Conservation (phyloP, 164 flowering plant genomes). For the Magnolia sinica region DNA sequence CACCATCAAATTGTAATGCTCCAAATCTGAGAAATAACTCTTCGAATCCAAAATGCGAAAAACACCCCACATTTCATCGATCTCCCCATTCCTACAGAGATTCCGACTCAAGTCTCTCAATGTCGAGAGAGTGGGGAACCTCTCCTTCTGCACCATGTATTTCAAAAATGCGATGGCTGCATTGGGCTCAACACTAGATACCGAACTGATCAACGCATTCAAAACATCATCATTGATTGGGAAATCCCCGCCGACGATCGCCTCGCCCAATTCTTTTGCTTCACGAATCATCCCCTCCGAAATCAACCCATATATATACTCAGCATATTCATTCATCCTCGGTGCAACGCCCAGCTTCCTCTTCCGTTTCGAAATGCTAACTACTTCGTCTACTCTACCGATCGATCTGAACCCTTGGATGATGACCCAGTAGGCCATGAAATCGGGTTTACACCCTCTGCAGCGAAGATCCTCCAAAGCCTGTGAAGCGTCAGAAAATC, state of each 20-base stretch:
- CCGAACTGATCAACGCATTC: conserved; percentile 68
- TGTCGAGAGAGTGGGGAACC: conserved; percentile 55
- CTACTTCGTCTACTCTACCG: conserved; percentile 45
- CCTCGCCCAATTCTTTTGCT: conserved; percentile 74
- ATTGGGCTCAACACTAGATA: conserved; percentile 49
- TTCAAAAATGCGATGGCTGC: conserved; percentile 50
- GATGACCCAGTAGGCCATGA: conserved; percentile 78
- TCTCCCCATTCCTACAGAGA: conserved; percentile 49
- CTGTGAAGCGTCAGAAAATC: conserved; percentile 48
- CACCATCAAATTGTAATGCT: conserved; percentile 62
- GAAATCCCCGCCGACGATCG: conserved; percentile 66
- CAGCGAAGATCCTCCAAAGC: conserved; percentile 65
- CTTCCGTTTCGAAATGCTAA: conserved; percentile 68
- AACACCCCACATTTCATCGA: conserved; percentile 54
- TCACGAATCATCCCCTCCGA: conserved; percentile 48
- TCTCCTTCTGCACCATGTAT: conserved; percentile 54
- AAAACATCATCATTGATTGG: conserved; percentile 72
- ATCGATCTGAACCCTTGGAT: conserved; percentile 51
- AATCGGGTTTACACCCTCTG: conserved; percentile 85
- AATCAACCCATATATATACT: conserved; percentile 57
- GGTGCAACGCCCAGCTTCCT: conserved; percentile 92
- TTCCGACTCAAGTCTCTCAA: conserved; percentile 64
- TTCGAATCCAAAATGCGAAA: conserved; percentile 37
- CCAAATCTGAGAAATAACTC: conserved; percentile 57
- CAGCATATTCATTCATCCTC: conserved; percentile 60